These are phyloP conservation scores for Xylariaceae sp. DNA, from an alignment of 2,329 filamentous ascomycete species.

Conservation along the genomic window DNA sequence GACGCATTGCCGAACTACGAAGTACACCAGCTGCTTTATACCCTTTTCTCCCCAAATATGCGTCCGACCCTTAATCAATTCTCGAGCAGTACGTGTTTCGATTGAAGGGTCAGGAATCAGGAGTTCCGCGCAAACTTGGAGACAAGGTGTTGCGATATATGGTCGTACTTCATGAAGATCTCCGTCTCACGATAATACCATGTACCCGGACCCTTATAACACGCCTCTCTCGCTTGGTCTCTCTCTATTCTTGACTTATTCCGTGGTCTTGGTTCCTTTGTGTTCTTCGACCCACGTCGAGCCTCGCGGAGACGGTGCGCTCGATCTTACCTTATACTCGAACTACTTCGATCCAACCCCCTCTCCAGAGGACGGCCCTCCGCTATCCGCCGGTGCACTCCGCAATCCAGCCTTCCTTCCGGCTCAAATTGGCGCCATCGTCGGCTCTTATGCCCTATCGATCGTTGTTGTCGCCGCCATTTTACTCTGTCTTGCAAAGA, in stretches of 20 bases:
- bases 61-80: constrained; percentile 42
- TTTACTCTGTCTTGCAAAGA: constrained; percentile 58
- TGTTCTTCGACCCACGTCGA: constrained; percentile 26
- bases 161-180: constrained; percentile 30
- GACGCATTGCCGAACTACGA: constrained; percentile 40
- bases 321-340: constrained; percentile 26
- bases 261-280: constrained; percentile 27
- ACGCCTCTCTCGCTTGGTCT: constrained; percentile 28
- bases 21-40: constrained; percentile 43
- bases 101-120: constrained; percentile 40
- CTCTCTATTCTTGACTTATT: constrained; percentile 25
- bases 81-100: constrained; percentile 51
- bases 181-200: constrained; percentile 34
- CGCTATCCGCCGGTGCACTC: constrained; percentile 54
- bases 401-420: constrained; percentile 65
- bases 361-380: constrained; percentile 56
- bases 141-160: constrained; percentile 27
- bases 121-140: constrained; percentile 30
- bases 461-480: constrained; percentile 68
- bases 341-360: constrained; percentile 53
- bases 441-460: constrained; percentile 76
- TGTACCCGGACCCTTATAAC: constrained; percentile 35
- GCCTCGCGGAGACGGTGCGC: neutral
- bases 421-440: constrained; percentile 76
- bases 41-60: constrained; percentile 44